These are phyloP conservation scores for Butyriboletus loyo DNA, from an alignment of 768 basidiomycete species.

Conservation along the genomic window DNA sequence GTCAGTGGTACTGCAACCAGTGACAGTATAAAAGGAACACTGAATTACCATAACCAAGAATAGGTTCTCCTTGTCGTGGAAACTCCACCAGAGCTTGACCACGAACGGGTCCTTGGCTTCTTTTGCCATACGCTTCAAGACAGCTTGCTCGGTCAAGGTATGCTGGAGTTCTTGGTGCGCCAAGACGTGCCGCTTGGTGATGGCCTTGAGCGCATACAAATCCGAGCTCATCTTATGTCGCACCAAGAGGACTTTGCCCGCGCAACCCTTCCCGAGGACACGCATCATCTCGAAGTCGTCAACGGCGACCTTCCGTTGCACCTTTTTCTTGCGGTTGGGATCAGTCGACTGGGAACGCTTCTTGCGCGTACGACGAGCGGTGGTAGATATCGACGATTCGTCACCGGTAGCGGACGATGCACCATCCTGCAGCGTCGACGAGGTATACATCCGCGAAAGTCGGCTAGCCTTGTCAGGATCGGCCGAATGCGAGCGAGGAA, in stretches of 20 bases:
- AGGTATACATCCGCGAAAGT: constrained; percentile 56
- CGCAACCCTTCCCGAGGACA: constrained; percentile 95
- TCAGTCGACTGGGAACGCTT: constrained; percentile 51
- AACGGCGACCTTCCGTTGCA: constrained; percentile 68
- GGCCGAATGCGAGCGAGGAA: constrained; percentile 78
- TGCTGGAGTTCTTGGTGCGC: constrained; percentile 96
- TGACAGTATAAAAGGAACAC: constrained; percentile 14
- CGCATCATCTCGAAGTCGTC: constrained; percentile 98
- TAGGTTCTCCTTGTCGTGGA: constrained; percentile 96
- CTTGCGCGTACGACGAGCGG: constrained; percentile 46
- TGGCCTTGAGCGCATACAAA: constrained; percentile 93
- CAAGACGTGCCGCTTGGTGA: constrained; percentile 95
- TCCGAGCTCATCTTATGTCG: constrained; percentile 68
- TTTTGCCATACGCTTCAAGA: constrained; percentile 91
- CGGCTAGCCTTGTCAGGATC: constrained; percentile 66
- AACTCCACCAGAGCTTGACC: constrained; percentile 94
- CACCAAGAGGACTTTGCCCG: constrained; percentile 93
- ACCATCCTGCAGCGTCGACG: constrained; percentile 49
- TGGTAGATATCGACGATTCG: constrained; percentile 69
- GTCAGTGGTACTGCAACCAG: constrained; percentile 8
- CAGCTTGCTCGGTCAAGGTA: constrained; percentile 94
- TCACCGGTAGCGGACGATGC: constrained; percentile 62
- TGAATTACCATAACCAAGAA: constrained; percentile 86
- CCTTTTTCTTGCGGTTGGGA: constrained; percentile 51
- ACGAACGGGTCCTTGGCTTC: constrained; percentile 90